Evolutionary conservation across 2,329 filamentous ascomycete genomes (phyloP).

Genomic region (Phialophora macrospora): DNA sequence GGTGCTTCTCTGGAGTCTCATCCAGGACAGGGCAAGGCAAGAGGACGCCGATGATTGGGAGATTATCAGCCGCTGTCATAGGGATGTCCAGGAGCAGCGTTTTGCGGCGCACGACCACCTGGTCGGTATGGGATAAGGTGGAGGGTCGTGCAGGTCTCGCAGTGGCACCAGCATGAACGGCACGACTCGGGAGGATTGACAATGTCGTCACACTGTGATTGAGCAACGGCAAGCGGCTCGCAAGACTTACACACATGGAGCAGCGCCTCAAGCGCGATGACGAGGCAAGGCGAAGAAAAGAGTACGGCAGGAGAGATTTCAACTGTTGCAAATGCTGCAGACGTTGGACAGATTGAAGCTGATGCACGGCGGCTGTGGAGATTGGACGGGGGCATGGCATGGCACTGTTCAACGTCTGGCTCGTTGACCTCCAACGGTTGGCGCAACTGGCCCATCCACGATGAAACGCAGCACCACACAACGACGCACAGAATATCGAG

Average conservation of each 20-base stretch:
- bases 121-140: not conserved
- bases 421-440: not conserved
- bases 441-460: not conserved
- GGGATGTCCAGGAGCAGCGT: not conserved
- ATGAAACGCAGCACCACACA: not conserved
- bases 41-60: not conserved
- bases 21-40: not conserved
- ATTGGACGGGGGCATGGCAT: constrained; percentile 1
- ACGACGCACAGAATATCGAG: not conserved
- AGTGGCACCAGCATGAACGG: constrained; percentile 8
- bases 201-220: constrained; percentile 5
- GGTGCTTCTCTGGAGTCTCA: not conserved
- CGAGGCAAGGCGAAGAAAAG: not conserved
- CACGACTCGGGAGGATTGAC: constrained; percentile 2
- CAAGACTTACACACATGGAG: not conserved
- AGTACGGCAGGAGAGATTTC: not conserved
- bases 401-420: not conserved
- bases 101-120: not conserved
- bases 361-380: not conserved
- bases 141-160: not conserved
- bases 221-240: not conserved
- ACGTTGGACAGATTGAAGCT: not conserved
- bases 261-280: not conserved
- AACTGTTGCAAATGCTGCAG: not conserved
- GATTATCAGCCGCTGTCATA: not conserved